phyloP scores from a whole-genome alignment of 1,284 basidiomycete species.

The Grifola frondosa region DNA sequence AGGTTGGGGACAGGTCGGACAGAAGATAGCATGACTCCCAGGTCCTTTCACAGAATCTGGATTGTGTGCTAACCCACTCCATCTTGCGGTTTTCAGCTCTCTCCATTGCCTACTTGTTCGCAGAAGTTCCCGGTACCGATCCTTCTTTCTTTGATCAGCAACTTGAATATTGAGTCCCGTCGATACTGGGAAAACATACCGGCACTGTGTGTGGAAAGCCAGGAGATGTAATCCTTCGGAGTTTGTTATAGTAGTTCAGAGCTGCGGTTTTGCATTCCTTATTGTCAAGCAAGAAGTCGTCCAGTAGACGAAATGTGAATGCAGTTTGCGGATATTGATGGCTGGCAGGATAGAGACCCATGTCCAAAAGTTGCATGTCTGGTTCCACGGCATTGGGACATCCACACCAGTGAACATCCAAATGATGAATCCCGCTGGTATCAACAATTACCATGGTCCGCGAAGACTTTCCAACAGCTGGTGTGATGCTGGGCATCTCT shows the following conservation, averaged over 20 bases:
- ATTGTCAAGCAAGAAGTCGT: conserved; percentile 9
- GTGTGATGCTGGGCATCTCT: background rate
- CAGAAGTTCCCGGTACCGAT: conserved; percentile 10
- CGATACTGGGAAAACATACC: conserved; percentile 1
- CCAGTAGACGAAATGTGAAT: conserved; percentile 11
- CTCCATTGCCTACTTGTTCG: conserved; percentile 8
- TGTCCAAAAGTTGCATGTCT: conserved; percentile 6
- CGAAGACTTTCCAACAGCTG: background rate
- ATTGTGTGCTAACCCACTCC: too few species aligned
- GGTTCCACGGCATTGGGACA: background rate
- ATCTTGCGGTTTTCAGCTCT: background rate
- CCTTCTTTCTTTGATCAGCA: background rate
- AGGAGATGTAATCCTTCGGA: conserved; percentile 1
- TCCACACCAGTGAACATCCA: conserved; percentile 1
- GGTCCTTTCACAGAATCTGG: too few species aligned
- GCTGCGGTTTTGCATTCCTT: conserved; percentile 7
- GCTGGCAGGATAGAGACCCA: conserved; percentile 1
- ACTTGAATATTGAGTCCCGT: background rate
- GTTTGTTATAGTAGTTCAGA: conserved; percentile 6
- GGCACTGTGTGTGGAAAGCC: conserved; percentile 8
- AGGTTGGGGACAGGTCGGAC: conserved; percentile 2
- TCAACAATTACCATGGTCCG: conserved; percentile 8
- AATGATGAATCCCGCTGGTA: conserved; percentile 8
- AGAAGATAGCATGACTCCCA: background rate
- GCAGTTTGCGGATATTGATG: conserved; percentile 1